Conservation (phyloP, 352 stramenopile genomes). For the Elongisporangium anandrum region DNA sequence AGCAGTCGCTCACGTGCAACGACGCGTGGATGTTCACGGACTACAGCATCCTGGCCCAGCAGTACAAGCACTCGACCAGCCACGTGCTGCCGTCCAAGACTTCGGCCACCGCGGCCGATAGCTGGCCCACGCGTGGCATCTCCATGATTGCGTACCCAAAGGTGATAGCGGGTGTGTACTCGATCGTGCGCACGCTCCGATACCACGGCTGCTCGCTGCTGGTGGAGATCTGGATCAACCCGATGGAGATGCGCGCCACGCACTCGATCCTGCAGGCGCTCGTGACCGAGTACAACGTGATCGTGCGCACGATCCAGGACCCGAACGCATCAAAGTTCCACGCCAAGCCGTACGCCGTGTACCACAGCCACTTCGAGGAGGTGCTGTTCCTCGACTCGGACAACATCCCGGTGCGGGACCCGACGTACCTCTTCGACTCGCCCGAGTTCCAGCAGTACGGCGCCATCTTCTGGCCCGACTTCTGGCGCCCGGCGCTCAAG, state of each 20-base stretch:
- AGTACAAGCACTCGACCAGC: slow-evolving; percentile 31
- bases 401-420: slow-evolving; percentile 71
- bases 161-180: slow-evolving; percentile 62
- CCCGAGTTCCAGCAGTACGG: slow-evolving; percentile 54
- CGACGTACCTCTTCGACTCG: slow-evolving; percentile 76
- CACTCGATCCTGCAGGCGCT: slow-evolving; percentile 64
- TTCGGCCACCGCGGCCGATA: not conserved
- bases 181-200: slow-evolving; percentile 57
- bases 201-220: slow-evolving; percentile 37
- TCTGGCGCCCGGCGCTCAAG: slow-evolving; percentile 55
- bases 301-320: slow-evolving; percentile 55
- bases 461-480: slow-evolving; percentile 85
- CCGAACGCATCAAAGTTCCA: slow-evolving; percentile 61
- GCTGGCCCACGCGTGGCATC: slow-evolving; percentile 28
- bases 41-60: slow-evolving; percentile 50
- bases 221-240: slow-evolving; percentile 53
- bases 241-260: slow-evolving; percentile 40
- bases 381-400: slow-evolving; percentile 82
- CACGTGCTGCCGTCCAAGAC: slow-evolving; percentile 10
- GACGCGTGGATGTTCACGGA: slow-evolving; percentile 62
- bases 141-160: slow-evolving; percentile 72
- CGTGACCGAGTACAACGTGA: slow-evolving; percentile 42
- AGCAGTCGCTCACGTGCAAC: slow-evolving; percentile 42
- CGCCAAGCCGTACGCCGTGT: slow-evolving; percentile 79
- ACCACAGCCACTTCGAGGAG: slow-evolving; percentile 67